Percentiles rank a stretch among this genome's conserved stretches.
These are phyloP conservation scores for Raphanus sativus DNA, from an alignment of 345 rosid genomes.

Conservation along the genomic window DNA sequence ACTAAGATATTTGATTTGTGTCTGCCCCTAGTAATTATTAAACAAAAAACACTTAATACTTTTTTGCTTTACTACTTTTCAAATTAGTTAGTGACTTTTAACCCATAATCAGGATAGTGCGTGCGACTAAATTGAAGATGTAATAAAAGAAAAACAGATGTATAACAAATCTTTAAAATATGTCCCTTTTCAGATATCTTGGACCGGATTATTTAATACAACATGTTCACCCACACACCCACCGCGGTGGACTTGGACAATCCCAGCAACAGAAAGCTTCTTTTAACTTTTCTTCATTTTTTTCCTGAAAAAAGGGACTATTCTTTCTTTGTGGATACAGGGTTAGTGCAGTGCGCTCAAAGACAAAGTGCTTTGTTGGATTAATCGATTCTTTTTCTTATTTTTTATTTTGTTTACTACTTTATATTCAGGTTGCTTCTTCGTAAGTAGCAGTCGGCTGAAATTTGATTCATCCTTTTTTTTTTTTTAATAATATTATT, in stretches of 20 bases:
- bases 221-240: conserved; percentile 8
- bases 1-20: no score
- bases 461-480: neutral
- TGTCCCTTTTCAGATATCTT: neutral
- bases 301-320: neutral
- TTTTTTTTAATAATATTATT: neutral
- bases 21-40: no score
- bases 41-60: no score
- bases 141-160: neutral
- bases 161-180: neutral
- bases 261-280: neutral
- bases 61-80: neutral
- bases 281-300: neutral
- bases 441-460: neutral
- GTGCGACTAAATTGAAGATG: neutral
- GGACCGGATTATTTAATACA: neutral
- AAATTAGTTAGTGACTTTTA: neutral
- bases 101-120: neutral
- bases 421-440: neutral
- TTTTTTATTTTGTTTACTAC: neutral
- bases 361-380: neutral
- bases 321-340: no score
- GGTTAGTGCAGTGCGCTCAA: neutral
- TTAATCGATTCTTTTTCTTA: neutral
- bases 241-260: conserved; percentile 16